Percentiles rank a stretch among this genome's conserved stretches.
phyloP scores from a whole-genome alignment of 257 asterid species.

The Nicotiana undulata region DNA sequence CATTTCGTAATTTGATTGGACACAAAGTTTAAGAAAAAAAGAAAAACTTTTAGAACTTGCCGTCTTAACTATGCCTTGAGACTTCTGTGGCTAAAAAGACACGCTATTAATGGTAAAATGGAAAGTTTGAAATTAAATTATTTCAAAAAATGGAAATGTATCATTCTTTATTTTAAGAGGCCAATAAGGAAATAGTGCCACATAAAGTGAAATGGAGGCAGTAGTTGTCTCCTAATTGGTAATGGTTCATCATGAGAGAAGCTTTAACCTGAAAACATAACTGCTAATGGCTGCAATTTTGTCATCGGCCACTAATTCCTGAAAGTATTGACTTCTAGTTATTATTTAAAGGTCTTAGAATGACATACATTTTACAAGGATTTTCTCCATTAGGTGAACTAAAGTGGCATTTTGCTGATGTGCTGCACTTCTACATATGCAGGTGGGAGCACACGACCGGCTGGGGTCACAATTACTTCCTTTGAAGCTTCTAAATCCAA shows the following conservation, averaged over 20 bases:
- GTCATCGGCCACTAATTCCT: background rate
- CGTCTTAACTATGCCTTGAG: too few relatives aligned
- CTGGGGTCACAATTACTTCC: slow-evolving; percentile 68
- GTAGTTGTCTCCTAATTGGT: background rate
- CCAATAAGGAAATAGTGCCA: too few relatives aligned
- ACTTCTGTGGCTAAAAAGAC: too few relatives aligned
- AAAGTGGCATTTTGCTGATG: background rate
- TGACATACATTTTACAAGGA: background rate
- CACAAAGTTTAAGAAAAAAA: too few relatives aligned
- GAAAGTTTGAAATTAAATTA: too few relatives aligned
- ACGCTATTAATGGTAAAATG: too few relatives aligned
- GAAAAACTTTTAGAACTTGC: too few relatives aligned
- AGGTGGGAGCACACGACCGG: slow-evolving; percentile 81
- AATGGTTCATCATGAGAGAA: background rate
- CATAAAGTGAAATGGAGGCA: too few relatives aligned
- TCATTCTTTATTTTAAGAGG: too few relatives aligned
- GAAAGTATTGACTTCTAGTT: background rate
- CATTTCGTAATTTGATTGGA: too few relatives aligned
- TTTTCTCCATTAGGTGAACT: background rate
- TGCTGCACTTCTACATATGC: background rate
- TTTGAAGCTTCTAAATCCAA: slow-evolving; percentile 48
- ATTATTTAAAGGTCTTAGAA: background rate
- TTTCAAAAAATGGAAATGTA: too few relatives aligned
- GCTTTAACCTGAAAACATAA: background rate
- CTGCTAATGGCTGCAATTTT: background rate